phyloP scores from a whole-genome alignment of 441 rosid species.

The Theobroma grandiflorum region DNA sequence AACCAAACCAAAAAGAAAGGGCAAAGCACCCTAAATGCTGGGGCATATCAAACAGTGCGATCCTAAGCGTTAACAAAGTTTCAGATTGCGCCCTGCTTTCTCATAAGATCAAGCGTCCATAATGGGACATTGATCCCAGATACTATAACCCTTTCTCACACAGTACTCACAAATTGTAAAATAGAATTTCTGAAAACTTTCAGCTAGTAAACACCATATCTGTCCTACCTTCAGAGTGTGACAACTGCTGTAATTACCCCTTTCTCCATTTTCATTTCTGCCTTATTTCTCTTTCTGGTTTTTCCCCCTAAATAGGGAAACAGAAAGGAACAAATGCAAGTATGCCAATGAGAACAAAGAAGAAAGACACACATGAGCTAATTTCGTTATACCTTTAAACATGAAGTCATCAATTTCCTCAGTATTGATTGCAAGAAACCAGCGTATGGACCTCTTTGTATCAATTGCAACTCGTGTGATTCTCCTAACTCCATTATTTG shows the following conservation, averaged over 20 bases:
- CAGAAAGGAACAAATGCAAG: background rate
- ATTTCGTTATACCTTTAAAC: constrained; percentile 51
- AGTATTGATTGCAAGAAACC: constrained; percentile 87
- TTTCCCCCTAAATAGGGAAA: background rate
- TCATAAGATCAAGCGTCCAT: background rate
- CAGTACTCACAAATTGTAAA: background rate
- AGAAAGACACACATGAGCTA: constrained; percentile 3
- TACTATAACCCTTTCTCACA: background rate
- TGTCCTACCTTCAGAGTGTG: constrained; percentile 2
- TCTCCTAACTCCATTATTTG: constrained; percentile 44
- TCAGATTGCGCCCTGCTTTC: background rate
- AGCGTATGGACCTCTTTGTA: constrained; percentile 73
- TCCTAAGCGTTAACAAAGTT: background rate
- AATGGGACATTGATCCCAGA: background rate
- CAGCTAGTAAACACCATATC: background rate
- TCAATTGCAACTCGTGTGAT: constrained; percentile 61
- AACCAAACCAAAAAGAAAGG: constrained; percentile 3
- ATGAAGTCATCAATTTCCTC: constrained; percentile 77
- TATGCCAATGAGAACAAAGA: background rate
- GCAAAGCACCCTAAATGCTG: background rate
- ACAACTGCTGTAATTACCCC: constrained; percentile 1
- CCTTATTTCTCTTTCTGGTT: background rate
- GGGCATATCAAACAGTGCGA: background rate
- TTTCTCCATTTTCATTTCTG: background rate
- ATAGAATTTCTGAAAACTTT: background rate